A percentile compares a stretch with the other conserved stretches of the same genome.
phyloP scores from a whole-genome alignment of 495 filamentous ascomycete species.

The Hypoxylon cercidicola region DNA sequence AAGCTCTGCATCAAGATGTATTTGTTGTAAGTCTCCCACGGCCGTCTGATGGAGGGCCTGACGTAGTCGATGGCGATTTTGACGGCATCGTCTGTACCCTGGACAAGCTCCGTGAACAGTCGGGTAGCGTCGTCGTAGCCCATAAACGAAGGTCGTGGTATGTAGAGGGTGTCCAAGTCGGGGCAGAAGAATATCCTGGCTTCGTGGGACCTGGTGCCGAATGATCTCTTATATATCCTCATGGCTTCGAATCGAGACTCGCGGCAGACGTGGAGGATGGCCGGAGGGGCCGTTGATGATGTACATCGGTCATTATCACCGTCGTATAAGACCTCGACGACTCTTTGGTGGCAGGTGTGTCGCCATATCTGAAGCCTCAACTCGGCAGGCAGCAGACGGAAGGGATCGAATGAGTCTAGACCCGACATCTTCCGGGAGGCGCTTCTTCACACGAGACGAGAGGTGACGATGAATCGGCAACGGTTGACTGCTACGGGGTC shows the following conservation, averaged over 20 bases:
- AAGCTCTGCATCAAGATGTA: conserved; percentile 58
- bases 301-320: conserved; percentile 44
- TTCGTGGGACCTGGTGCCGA: conserved; percentile 50
- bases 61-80: conserved; percentile 62
- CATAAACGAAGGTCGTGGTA: conserved; percentile 56
- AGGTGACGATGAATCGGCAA: conserved; percentile 6
- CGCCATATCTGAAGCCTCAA: conserved; percentile 63
- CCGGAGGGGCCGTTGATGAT: conserved; percentile 52
- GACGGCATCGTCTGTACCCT: conserved; percentile 39
- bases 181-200: conserved; percentile 57
- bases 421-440: conserved; percentile 24
- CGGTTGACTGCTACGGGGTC: conserved; percentile 11
- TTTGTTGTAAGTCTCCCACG: conserved; percentile 66
- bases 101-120: conserved; percentile 50
- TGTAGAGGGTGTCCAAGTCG: conserved; percentile 58
- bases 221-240: conserved; percentile 52
- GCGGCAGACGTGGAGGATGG: conserved; percentile 52
- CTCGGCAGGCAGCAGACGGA: conserved; percentile 56
- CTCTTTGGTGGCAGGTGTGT: conserved; percentile 51
- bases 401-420: conserved; percentile 50
- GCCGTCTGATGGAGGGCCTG: conserved; percentile 54
- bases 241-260: conserved; percentile 59
- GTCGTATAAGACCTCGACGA: conserved; percentile 55
- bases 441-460: conserved; percentile 19
- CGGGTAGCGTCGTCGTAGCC: conserved; percentile 59